These are phyloP conservation scores for Myxozyma lipomycoides DNA, from an alignment of 805 yeast species.

Conservation along the genomic window DNA sequence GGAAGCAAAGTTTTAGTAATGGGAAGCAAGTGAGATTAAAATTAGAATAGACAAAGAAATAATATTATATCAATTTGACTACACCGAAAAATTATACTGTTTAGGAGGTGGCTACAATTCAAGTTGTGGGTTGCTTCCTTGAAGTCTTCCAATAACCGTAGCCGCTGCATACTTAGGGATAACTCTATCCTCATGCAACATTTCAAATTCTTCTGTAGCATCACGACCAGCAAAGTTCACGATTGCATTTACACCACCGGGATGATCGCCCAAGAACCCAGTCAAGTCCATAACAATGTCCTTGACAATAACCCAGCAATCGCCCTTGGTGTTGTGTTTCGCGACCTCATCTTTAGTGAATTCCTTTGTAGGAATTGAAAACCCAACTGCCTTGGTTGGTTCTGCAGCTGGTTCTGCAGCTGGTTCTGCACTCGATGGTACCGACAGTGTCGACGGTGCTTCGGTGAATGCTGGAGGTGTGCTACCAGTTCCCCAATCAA, in stretches of 20 bases:
- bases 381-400: conserved; percentile 15
- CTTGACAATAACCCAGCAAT: conserved; percentile 68
- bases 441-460: conserved; percentile 10
- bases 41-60: neutral
- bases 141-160: conserved; percentile 50
- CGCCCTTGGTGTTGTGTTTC: conserved; percentile 50
- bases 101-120: conserved; percentile 35
- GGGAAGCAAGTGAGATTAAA: neutral
- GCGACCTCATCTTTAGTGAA: conserved; percentile 45
- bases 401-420: conserved; percentile 11
- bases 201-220: conserved; percentile 64
- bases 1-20: too few relatives aligned
- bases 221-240: conserved; percentile 79
- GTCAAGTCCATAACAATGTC: conserved; percentile 66
- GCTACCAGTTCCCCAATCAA: conserved; percentile 26
- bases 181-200: conserved; percentile 57
- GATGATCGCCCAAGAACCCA: conserved; percentile 53
- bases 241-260: conserved; percentile 61
- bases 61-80: neutral
- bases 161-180: conserved; percentile 47
- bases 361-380: conserved; percentile 48
- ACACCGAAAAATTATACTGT: too few relatives aligned
- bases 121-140: conserved; percentile 46
- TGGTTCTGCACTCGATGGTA: conserved; percentile 5
- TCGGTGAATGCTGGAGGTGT: conserved; percentile 9